Conservation (phyloP, 305 asterid genomes). For the Rubia balearica region DNA sequence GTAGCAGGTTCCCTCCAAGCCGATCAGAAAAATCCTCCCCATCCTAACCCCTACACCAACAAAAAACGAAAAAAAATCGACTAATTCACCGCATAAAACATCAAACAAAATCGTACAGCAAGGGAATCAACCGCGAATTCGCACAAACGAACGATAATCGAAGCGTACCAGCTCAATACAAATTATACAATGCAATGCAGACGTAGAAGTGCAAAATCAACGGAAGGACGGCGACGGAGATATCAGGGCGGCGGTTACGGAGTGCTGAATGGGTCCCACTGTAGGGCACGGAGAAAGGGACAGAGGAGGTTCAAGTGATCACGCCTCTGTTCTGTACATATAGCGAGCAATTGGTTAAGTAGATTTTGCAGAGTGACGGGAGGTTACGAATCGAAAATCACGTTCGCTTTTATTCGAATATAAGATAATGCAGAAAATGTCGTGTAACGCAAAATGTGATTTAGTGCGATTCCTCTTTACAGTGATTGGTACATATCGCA, state of each 20-base stretch:
- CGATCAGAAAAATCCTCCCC: slow-evolving; percentile 29
- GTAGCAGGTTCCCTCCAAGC: slow-evolving; percentile 26
- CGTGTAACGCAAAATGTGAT: background rate
- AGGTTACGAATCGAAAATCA: background rate
- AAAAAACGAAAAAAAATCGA: background rate
- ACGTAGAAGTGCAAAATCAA: background rate
- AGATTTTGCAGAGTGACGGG: slow-evolving; percentile 1
- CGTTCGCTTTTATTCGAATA: background rate
- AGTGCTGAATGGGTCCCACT: background rate
- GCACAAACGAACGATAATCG: background rate
- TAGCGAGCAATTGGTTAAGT: background rate
- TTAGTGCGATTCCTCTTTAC: background rate
- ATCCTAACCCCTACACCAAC: slow-evolving; percentile 8
- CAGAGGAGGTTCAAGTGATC: background rate
- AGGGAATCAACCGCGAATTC: background rate
- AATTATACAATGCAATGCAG: slow-evolving; percentile 17
- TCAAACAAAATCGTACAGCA: background rate
- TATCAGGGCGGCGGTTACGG: background rate
- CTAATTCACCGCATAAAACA: background rate
- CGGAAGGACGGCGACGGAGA: background rate
- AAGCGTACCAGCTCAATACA: background rate
- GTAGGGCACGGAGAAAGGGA: background rate
- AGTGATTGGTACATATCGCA: no score
- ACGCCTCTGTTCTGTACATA: background rate
- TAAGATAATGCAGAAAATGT: no score